Evolutionary conservation across 305 asterid species (phyloP).

Genomic region (Caryopteris hybrid): DNA sequence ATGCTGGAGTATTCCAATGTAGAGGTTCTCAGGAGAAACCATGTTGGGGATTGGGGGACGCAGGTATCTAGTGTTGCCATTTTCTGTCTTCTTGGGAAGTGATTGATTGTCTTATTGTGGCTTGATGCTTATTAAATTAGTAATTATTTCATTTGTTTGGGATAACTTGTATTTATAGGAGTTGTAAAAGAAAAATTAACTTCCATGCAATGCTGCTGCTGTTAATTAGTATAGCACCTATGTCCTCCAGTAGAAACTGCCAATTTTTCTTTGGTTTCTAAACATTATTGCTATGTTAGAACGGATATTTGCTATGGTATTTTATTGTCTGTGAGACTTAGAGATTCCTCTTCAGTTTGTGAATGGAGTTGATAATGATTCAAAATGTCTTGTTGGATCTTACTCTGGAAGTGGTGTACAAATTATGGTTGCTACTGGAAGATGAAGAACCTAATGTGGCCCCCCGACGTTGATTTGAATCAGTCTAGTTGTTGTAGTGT

Average conservation of each 20-base stretch:
- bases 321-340: neutral
- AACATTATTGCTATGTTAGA: neutral
- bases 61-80: conserved; percentile 47
- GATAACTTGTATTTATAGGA: neutral
- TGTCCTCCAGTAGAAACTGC: neutral
- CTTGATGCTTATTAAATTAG: neutral
- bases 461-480: neutral
- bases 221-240: neutral
- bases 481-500: neutral
- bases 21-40: conserved; percentile 85
- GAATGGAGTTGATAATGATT: neutral
- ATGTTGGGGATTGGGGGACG: conserved; percentile 99
- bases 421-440: conserved; percentile 10
- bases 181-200: neutral
- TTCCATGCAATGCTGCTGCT: neutral
- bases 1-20: conserved; percentile 89
- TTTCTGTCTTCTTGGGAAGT: neutral
- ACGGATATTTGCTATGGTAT: neutral
- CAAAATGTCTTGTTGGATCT: neutral
- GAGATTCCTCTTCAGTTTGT: conserved; percentile 5
- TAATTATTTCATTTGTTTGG: neutral
- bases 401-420: neutral
- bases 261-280: neutral
- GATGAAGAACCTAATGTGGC: neutral
- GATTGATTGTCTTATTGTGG: neutral